Base-by-base conservation (phyloP, 1,139 yeast genomes). In the Suhomyces ambrosiae region DNA sequence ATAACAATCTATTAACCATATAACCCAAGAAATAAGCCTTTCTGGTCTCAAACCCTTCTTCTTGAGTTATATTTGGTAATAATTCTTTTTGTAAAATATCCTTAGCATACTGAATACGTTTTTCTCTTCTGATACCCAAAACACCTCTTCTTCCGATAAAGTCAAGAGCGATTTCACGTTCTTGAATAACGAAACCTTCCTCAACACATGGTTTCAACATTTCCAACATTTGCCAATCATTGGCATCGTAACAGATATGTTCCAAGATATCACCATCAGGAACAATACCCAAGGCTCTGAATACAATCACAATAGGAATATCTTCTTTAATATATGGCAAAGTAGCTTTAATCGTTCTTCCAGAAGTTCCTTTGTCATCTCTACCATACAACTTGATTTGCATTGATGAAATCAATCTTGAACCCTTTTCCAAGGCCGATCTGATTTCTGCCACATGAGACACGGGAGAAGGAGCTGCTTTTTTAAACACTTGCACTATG, bases 221-320 rank as follows among this genome's bases (percentile, higher is more conserved):
- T 68, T 94, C 99, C 65, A 92, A 78, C 98, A 94, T 94, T 68
- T 92, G 98, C 96, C 97, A 90, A 70, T 92, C 99, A 52, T 85
- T 86, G 41, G 90, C 90, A 64, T 92, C 99, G 62, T 90, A 94
- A 70, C 98, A 94, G 42, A 92, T 92, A 63, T 92, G 98, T 65
- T 92, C 97, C 53, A 94, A 73, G 56, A 92, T 94, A 70, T 94
- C 99, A 62, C 98, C 97, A 71, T 92, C 99, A 17, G 97, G 97
- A 16, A 94, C 97, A 39, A 92, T 94, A 52, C 99, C 99, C 47
- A 94, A 75, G 12, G 99, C 99, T 72, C 98, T 79, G 67, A 92
- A 92, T 13, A 94, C 97, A 58, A 92, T 84, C 23, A 92, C 96
- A 54, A 92, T 90, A 24, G 98, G 98, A 46, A 92, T 86, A 62